phyloP scores from a whole-genome alignment of 2,329 filamentous ascomycete species.

The Onygena corvina region DNA sequence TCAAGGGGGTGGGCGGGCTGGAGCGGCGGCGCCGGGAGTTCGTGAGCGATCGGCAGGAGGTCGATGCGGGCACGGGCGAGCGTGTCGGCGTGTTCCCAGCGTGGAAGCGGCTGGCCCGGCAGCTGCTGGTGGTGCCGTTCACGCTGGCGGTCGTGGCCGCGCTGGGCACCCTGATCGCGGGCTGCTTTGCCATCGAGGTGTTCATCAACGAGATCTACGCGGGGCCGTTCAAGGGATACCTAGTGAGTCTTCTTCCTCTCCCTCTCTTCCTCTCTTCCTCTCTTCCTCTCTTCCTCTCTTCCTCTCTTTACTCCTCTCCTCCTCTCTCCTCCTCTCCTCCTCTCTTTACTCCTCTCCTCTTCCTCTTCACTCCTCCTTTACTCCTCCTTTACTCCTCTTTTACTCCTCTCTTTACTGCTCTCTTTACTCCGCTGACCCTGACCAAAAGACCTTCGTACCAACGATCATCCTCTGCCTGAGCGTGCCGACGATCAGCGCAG shows the following conservation, averaged over 20 bases:
- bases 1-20: slow-evolving; percentile 69
- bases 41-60: slow-evolving; percentile 60
- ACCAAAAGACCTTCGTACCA: slow-evolving; percentile 64
- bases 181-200: slow-evolving; percentile 84
- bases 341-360: slow-evolving; percentile 8
- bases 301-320: not conserved
- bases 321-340: not conserved
- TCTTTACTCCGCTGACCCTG: not conserved
- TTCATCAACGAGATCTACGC: slow-evolving; percentile 91
- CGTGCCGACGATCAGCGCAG: slow-evolving; percentile 63
- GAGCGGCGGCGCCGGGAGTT: slow-evolving; percentile 69
- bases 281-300: not conserved
- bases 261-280: slow-evolving; percentile 10
- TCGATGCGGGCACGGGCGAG: slow-evolving; percentile 74
- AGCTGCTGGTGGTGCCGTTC: slow-evolving; percentile 75
- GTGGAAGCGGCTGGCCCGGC: slow-evolving; percentile 60
- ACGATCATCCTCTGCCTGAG: slow-evolving; percentile 74
- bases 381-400: not conserved
- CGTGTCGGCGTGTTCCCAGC: slow-evolving; percentile 62
- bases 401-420: slow-evolving; percentile 9
- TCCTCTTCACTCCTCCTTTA: too few relatives aligned
- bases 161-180: slow-evolving; percentile 70
- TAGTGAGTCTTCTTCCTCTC: slow-evolving; percentile 44
- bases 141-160: slow-evolving; percentile 58
- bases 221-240: slow-evolving; percentile 71